phyloP scores from a whole-genome alignment of 805 yeast genomes.

The Monosporozyma yasuniensis region DNA sequence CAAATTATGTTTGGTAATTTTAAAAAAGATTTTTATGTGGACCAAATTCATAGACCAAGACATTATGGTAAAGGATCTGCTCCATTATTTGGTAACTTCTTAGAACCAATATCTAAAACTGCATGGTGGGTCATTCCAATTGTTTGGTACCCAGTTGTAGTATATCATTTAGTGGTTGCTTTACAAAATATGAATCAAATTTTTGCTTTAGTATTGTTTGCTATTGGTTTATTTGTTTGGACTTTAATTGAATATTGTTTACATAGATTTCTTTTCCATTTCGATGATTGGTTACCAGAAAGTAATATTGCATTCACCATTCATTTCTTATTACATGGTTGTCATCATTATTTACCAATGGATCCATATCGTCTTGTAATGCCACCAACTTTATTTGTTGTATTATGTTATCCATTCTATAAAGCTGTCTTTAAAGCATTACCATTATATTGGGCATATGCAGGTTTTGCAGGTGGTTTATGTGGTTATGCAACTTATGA shows the following conservation, averaged over 20 bases:
- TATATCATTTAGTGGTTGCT: slow-evolving; percentile 54
- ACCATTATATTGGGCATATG: slow-evolving; percentile 78
- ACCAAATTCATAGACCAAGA: slow-evolving; percentile 95
- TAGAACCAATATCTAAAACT: slow-evolving; percentile 85
- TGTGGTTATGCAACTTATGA: slow-evolving; percentile 91
- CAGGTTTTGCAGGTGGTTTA: slow-evolving; percentile 93
- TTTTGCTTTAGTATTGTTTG: slow-evolving; percentile 50
- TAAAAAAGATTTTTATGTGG: slow-evolving; percentile 82
- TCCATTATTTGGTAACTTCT: slow-evolving; percentile 85
- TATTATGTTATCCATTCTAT: slow-evolving; percentile 73
- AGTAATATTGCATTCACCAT: slow-evolving; percentile 62
- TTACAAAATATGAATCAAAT: slow-evolving; percentile 37
- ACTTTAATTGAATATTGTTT: slow-evolving; percentile 79
- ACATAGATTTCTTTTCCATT: slow-evolving; percentile 89
- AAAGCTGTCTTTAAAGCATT: slow-evolving; percentile 63
- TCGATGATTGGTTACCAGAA: slow-evolving; percentile 81
- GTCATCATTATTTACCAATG: slow-evolving; percentile 97
- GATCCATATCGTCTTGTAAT: slow-evolving; percentile 85
- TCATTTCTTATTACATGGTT: slow-evolving; percentile 90
- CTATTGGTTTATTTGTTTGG: slow-evolving; percentile 84
- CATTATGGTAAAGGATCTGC: slow-evolving; percentile 98
- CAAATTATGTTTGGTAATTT: slow-evolving; percentile 74
- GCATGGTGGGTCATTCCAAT: slow-evolving; percentile 91
- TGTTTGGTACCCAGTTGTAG: slow-evolving; percentile 78
- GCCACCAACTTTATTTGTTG: slow-evolving; percentile 83